phyloP scores from a whole-genome alignment of 768 basidiomycete genomes.

The Trametes punicea region DNA sequence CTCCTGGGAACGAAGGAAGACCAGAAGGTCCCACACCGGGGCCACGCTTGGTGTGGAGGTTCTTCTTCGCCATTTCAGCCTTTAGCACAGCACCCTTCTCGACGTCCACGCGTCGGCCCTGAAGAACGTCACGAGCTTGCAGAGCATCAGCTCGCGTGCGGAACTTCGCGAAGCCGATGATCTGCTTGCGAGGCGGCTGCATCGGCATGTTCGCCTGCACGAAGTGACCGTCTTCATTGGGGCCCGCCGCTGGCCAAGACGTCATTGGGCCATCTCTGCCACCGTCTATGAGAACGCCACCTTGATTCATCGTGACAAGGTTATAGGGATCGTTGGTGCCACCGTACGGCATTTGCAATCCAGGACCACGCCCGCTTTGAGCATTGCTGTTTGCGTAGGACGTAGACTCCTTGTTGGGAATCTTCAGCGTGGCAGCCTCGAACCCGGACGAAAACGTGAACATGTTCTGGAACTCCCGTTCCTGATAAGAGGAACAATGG shows the following conservation, averaged over 20 bases:
- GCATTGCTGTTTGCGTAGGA: slow-evolving; percentile 50
- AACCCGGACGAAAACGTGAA: slow-evolving; percentile 96
- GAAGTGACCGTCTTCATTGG: slow-evolving; percentile 36
- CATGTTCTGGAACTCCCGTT: slow-evolving; percentile 99
- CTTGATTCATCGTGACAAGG: slow-evolving; percentile 77
- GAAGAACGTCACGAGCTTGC: slow-evolving; percentile 81
- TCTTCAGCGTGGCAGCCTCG: slow-evolving; percentile 96
- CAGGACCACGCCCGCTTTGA: slow-evolving; percentile 17
- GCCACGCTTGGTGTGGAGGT: slow-evolving; percentile 88
- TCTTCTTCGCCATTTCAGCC: slow-evolving; percentile 99
- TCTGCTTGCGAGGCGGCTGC: slow-evolving; percentile 71
- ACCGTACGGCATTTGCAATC: slow-evolving; percentile 26
- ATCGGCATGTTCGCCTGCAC: slow-evolving; percentile 27
- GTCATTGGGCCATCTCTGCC: slow-evolving; percentile 69
- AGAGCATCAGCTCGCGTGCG: slow-evolving; percentile 82
- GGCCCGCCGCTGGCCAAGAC: slow-evolving; percentile 54
- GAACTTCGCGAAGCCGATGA: slow-evolving; percentile 98
- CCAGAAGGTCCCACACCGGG: slow-evolving; percentile 52
- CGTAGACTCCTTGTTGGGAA: slow-evolving; percentile 88
- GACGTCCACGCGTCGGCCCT: slow-evolving; percentile 87
- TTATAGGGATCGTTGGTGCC: slow-evolving; percentile 82
- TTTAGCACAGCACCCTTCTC: slow-evolving; percentile 92
- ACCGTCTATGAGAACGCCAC: slow-evolving; percentile 77
- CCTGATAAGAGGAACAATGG: slow-evolving; percentile 45
- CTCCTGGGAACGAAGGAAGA: slow-evolving; percentile 18